Base-by-base conservation (phyloP, 1,284 basidiomycete species). In the Pseudozyma tsukubaensis region DNA sequence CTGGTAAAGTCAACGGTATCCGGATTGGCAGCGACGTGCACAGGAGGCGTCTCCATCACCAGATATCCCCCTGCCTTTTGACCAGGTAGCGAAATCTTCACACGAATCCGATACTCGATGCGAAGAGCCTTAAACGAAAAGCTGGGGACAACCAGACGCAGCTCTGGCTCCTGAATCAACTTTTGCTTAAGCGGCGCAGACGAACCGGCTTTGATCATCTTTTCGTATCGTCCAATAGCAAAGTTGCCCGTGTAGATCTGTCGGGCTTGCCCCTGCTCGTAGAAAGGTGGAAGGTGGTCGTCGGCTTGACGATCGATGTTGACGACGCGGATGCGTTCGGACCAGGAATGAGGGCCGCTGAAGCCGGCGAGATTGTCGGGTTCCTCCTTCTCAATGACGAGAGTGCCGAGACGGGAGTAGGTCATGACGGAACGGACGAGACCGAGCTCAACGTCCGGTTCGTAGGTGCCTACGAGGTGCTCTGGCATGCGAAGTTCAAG, bases 191-290 rank as follows among this genome's bases (percentile, higher is more conserved):
- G 50, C 24, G 65, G 62, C 45, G 56, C 50, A 19, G 72, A 69
- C 1, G 62, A 66, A 14, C 63, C 62, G 5, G 67, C 62, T 19
- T 67, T 71, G 56, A 68, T 66, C 72, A 75, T 70, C 50, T 71
- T 71, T 36, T 75, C 72, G 58, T 71, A 68, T 19, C 72, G 57
- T 12, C 61, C 52, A 21, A 75, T 71, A 42, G 68, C 68, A 53
- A 75, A 75, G 61, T 75, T 57, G 56, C 72, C 72, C 14, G 63
- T 67, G 54, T 68, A 71, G 53, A 75, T 55, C 48, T 75, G 72
- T 3, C 72, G 21, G 3, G 50, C 57, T 19, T 60, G 56, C 3
- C 61, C 60, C 34, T 52, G 60, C 42, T 75, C 72, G 54, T 75
- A 75, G 55, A 71, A 75, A 1, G 72, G 72, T 6, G 72, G 72